These are phyloP conservation scores for Phytopythium ostracodes DNA, from an alignment of 352 stramenopile genomes.

Conservation along the genomic window DNA sequence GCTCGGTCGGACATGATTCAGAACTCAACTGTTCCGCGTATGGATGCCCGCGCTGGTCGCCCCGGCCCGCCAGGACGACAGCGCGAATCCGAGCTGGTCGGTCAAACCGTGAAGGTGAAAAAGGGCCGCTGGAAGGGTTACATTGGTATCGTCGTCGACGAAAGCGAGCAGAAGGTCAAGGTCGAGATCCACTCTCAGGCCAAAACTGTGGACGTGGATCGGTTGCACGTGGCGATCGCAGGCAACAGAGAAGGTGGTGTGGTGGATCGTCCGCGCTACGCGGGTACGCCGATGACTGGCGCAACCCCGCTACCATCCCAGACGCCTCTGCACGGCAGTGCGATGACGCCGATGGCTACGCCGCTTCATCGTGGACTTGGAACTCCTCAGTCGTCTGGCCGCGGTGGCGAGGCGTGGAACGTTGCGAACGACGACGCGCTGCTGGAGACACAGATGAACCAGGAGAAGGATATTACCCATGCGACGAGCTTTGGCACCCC, in stretches of 20 bases:
- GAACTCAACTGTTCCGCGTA: constrained; percentile 71
- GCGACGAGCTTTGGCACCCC: constrained; percentile 83
- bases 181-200: constrained; percentile 90
- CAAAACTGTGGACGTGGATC: constrained; percentile 84
- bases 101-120: constrained; percentile 90
- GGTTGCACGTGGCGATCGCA: constrained; percentile 70
- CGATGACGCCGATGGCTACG: constrained; percentile 86
- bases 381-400: constrained; percentile 63
- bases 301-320: constrained; percentile 77
- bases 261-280: constrained; percentile 66
- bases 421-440: constrained; percentile 84
- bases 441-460: constrained; percentile 84
- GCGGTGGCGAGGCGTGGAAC: constrained; percentile 75
- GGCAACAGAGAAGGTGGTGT: constrained; percentile 76
- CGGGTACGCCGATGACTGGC: constrained; percentile 72
- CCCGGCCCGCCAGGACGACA: constrained; percentile 34
- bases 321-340: constrained; percentile 78
- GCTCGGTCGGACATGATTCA: constrained; percentile 83
- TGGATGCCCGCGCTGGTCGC: constrained; percentile 48
- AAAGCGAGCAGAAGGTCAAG: constrained; percentile 89
- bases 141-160: constrained; percentile 89
- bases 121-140: constrained; percentile 91
- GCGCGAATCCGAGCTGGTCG: constrained; percentile 76
- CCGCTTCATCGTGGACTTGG: constrained; percentile 78
- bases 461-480: constrained; percentile 88